Conservation (phyloP, 1,284 basidiomycete species). For the Schizophyllum amplum region DNA sequence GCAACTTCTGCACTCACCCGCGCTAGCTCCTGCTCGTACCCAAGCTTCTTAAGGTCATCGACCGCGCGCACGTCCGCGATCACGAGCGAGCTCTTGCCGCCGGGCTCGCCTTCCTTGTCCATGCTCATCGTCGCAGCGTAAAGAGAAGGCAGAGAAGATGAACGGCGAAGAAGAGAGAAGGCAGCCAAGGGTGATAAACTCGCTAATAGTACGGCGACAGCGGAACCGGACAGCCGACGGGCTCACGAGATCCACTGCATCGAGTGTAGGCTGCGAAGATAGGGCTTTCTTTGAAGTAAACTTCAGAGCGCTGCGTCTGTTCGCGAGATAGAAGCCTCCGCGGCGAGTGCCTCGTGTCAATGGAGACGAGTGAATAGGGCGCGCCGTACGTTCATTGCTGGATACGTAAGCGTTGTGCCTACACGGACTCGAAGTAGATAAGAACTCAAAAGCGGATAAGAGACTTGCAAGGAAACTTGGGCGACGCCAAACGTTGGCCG, state of each 20-base stretch:
- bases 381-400: background rate
- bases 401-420: background rate
- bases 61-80: background rate
- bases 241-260: too few relatives aligned
- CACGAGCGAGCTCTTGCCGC: background rate
- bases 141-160: background rate
- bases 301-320: too few relatives aligned
- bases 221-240: too few relatives aligned
- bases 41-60: slow-evolving; percentile 34
- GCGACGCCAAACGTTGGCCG: too few relatives aligned
- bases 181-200: too few relatives aligned
- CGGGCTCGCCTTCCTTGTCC: background rate
- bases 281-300: too few relatives aligned
- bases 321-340: background rate
- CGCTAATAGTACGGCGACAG: too few relatives aligned
- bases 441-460: too few relatives aligned
- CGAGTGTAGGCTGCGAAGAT: too few relatives aligned
- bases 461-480: too few relatives aligned
- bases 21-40: slow-evolving; percentile 42
- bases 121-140: background rate
- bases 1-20: slow-evolving; percentile 26
- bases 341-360: background rate
- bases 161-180: background rate
- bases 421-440: too few relatives aligned
- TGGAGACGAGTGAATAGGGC: background rate